phyloP scores from a whole-genome alignment of 2,329 filamentous ascomycete genomes.

The Fusarium sp. region DNA sequence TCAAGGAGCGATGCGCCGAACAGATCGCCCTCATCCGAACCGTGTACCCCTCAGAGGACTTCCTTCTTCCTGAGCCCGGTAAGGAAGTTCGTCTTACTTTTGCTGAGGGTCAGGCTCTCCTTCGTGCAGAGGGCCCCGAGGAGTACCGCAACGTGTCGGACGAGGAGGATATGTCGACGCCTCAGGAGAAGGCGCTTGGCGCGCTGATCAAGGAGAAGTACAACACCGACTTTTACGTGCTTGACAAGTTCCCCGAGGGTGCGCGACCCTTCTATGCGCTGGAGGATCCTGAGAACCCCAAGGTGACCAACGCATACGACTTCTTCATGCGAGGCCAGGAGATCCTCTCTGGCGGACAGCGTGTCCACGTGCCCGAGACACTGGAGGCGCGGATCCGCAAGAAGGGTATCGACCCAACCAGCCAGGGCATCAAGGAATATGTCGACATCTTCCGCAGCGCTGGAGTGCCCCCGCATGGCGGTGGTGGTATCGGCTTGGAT shows the following conservation, averaged over 20 bases:
- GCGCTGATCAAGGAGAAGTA: constrained; percentile 88
- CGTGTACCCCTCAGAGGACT: constrained; percentile 81
- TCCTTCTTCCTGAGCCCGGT: constrained; percentile 79
- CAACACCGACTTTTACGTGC: constrained; percentile 94
- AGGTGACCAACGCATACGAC: constrained; percentile 78
- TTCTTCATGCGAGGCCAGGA: constrained; percentile 95
- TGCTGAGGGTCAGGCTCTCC: constrained; percentile 80
- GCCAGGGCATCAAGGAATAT: constrained; percentile 86
- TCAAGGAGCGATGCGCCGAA: constrained; percentile 73
- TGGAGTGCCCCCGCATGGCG: constrained; percentile 90
- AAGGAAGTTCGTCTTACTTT: constrained; percentile 84
- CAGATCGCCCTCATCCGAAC: constrained; percentile 79
- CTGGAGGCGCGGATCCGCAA: constrained; percentile 82
- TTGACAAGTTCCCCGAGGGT: constrained; percentile 94
- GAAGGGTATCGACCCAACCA: constrained; percentile 84
- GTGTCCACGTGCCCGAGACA: constrained; percentile 83
- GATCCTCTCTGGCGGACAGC: constrained; percentile 91
- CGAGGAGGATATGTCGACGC: constrained; percentile 83
- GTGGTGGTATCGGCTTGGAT: constrained; percentile 90
- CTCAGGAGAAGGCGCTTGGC: constrained; percentile 90
- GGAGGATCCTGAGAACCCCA: constrained; percentile 73
- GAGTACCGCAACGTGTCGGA: constrained; percentile 77
- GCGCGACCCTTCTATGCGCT: constrained; percentile 95
- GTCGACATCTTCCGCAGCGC: constrained; percentile 84
- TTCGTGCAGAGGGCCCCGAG: constrained; percentile 78